Evolutionary conservation across 345 rosid species (phyloP).

Genomic region (Sapria himalayana): DNA sequence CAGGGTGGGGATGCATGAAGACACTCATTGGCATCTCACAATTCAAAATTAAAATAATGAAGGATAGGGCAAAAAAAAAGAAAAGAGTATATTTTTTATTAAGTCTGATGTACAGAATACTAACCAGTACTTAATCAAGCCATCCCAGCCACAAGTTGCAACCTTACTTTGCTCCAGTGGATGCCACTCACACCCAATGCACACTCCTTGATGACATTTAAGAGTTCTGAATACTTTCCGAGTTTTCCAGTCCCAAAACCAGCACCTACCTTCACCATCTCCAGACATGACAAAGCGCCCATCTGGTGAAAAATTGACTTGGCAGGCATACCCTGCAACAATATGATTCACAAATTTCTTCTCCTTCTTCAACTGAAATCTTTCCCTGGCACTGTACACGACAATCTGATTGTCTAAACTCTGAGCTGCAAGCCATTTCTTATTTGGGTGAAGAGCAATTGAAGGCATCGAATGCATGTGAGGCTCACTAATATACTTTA

Average conservation of each 20-base stretch:
- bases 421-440: slow-evolving; percentile 95
- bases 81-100: no score
- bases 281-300: slow-evolving; percentile 98
- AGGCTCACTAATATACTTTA: slow-evolving; percentile 95
- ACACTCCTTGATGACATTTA: slow-evolving; percentile 77
- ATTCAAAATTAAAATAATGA: no score
- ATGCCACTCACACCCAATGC: slow-evolving; percentile 92
- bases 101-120: no score
- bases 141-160: slow-evolving; percentile 99
- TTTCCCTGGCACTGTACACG: slow-evolving; percentile 70
- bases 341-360: slow-evolving; percentile 92
- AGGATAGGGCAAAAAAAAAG: no score
- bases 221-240: slow-evolving; percentile 83
- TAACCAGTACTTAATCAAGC: slow-evolving; percentile 91
- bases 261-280: slow-evolving; percentile 96
- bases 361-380: slow-evolving; percentile 93
- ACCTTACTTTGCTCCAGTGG: slow-evolving; percentile 95
- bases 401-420: slow-evolving; percentile 93
- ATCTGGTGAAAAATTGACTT: slow-evolving; percentile 95
- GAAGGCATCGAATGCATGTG: slow-evolving; percentile 99
- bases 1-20: no score
- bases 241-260: slow-evolving; percentile 99
- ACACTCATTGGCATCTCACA: no score
- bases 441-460: slow-evolving; percentile 70
- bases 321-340: slow-evolving; percentile 93